phyloP scores from a whole-genome alignment of 2,329 filamentous ascomycete species.

The Penicillium occitanis region DNA sequence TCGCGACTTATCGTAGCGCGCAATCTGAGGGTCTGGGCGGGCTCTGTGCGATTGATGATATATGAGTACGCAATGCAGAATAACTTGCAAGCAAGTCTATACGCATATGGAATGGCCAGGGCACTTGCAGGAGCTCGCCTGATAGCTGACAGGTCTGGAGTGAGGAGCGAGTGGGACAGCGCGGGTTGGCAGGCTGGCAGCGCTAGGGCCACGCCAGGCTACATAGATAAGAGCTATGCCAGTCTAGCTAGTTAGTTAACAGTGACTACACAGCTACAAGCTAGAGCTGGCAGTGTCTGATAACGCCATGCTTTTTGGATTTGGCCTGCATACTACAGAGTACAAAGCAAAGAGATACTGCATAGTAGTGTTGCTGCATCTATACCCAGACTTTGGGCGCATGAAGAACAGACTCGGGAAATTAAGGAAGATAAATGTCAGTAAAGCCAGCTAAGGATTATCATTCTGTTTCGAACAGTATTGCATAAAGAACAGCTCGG shows the following conservation, averaged over 20 bases:
- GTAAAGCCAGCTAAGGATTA: neutral
- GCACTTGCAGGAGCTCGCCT: neutral
- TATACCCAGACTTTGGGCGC: neutral
- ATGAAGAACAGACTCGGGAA: neutral
- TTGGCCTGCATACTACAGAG: neutral
- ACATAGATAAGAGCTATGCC: neutral
- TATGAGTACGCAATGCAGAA: neutral
- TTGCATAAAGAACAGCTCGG: neutral
- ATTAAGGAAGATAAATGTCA: neutral
- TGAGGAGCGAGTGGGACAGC: conserved; percentile 3
- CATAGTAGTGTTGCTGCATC: neutral
- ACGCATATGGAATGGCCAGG: neutral
- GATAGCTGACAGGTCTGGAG: neutral
- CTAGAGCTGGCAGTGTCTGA: neutral
- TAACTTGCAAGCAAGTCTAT: neutral
- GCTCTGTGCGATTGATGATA: neutral
- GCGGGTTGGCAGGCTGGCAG: conserved; percentile 8
- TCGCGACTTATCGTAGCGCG: conserved; percentile 16
- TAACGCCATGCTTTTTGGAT: neutral
- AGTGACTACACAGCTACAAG: too few species aligned
- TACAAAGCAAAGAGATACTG: neutral
- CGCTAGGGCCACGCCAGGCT: conserved; percentile 1
- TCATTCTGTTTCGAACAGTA: neutral
- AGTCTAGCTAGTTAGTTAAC: neutral
- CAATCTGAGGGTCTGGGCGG: neutral